Percentiles rank a stretch among this genome's conserved stretches.
Evolutionary conservation across 148 eudicot genomes (phyloP).

Genomic region (Arbutus unedo): DNA sequence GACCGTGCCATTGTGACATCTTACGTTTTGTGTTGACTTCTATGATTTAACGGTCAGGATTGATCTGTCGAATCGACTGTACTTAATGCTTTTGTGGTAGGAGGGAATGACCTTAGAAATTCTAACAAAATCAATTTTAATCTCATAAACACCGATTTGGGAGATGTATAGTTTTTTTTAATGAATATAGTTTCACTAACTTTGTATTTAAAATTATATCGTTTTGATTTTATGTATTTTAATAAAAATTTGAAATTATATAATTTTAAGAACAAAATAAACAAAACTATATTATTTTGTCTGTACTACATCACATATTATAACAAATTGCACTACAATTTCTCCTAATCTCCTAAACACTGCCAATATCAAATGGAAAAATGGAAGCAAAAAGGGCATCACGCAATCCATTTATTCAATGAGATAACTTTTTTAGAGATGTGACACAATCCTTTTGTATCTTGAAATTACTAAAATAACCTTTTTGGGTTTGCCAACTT

Average conservation of each 20-base stretch:
- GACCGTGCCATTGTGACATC: slow-evolving; percentile 24
- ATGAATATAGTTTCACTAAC: no score
- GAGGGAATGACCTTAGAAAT: background rate
- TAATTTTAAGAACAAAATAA: no score
- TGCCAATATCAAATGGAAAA: background rate
- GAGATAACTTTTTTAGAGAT: no score
- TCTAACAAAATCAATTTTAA: background rate
- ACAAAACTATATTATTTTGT: no score
- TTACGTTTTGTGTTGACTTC: background rate
- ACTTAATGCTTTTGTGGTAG: no score
- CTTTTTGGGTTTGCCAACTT: background rate
- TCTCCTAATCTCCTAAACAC: background rate
- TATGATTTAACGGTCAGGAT: slow-evolving; percentile 18
- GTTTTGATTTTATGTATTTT: no score
- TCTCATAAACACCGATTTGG: background rate
- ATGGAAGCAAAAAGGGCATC: background rate
- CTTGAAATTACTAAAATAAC: background rate
- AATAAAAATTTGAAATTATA: no score
- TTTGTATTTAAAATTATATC: no score
- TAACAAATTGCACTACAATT: no score
- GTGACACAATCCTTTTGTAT: background rate
- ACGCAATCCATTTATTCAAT: background rate
- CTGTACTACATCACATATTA: no score
- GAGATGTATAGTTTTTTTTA: no score
- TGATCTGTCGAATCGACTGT: background rate